Conservation (phyloP, 2,329 filamentous ascomycete species). For the Trichoderma simmonsii region DNA sequence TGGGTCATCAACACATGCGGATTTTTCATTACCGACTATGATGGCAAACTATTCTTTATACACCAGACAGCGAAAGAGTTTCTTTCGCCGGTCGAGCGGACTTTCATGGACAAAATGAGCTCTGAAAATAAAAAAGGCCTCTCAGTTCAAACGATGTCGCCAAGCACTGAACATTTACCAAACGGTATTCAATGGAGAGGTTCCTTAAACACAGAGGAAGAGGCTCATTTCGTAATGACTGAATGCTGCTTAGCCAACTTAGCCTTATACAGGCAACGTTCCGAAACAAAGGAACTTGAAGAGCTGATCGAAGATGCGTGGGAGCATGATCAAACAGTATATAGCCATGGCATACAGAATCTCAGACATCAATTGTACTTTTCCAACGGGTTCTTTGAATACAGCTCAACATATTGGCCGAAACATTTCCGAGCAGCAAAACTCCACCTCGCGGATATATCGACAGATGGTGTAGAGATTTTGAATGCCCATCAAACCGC, state of each 20-base stretch:
- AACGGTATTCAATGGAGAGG: neutral
- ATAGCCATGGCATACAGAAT: neutral
- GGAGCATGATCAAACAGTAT: neutral
- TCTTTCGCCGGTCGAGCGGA: neutral
- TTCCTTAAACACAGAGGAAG: neutral
- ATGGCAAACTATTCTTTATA: neutral
- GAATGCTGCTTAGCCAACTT: neutral
- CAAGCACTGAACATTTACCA: too few relatives aligned
- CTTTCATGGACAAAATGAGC: neutral
- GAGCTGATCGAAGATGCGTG: neutral
- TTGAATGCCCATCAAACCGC: neutral
- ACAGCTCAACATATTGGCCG: neutral
- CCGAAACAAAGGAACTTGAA: neutral
- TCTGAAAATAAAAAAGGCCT: neutral
- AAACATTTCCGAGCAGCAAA: neutral
- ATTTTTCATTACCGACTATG: neutral
- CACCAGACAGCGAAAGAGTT: neutral
- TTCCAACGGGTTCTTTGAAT: neutral
- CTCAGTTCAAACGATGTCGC: too few relatives aligned
- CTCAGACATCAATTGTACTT: neutral
- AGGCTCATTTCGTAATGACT: neutral
- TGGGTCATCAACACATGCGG: neutral
- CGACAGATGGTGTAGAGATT: neutral
- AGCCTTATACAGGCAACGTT: neutral
- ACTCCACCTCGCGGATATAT: neutral